These are phyloP conservation scores for Phytomonas serpens DNA, from an alignment of 208 protist genomes.

Conservation along the genomic window DNA sequence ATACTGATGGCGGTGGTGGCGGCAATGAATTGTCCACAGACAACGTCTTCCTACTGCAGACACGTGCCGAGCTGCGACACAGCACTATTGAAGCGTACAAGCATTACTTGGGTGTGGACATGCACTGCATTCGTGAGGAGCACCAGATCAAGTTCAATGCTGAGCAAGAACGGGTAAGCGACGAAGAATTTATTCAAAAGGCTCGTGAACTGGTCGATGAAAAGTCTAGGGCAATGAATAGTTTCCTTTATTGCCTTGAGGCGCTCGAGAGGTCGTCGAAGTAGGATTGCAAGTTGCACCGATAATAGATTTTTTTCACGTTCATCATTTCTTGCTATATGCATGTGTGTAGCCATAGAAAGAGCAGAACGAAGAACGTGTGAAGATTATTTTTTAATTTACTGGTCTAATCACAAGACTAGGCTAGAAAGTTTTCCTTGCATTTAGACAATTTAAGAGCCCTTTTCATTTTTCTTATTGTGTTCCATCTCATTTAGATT, in stretches of 20 bases:
- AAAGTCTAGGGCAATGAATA: constrained; percentile 29
- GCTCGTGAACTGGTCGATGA: constrained; percentile 17
- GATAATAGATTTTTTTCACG: constrained; percentile 7
- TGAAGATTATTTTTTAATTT: not conserved
- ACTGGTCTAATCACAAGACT: not conserved
- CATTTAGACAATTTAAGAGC: not conserved
- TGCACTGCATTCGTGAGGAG: constrained; percentile 52
- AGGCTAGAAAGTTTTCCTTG: not conserved
- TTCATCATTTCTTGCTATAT: not conserved
- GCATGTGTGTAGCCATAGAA: not conserved
- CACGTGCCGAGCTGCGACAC: constrained; percentile 19
- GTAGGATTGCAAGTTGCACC: not conserved
- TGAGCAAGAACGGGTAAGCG: constrained; percentile 25
- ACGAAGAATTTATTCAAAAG: constrained; percentile 26
- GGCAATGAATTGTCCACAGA: not conserved
- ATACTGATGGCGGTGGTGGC: constrained; percentile 3
- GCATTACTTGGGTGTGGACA: constrained; percentile 37
- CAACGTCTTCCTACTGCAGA: constrained; percentile 17
- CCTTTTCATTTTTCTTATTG: constrained; percentile 6
- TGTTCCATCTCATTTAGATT: constrained; percentile 11
- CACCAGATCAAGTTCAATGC: constrained; percentile 52
- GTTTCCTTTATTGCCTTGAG: constrained; percentile 25
- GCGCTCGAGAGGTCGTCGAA: constrained; percentile 17
- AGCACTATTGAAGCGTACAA: constrained; percentile 32
- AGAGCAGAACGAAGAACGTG: not conserved